Conservation (phyloP, 805 yeast species). For the Saccharomycopsis fodiens region DNA sequence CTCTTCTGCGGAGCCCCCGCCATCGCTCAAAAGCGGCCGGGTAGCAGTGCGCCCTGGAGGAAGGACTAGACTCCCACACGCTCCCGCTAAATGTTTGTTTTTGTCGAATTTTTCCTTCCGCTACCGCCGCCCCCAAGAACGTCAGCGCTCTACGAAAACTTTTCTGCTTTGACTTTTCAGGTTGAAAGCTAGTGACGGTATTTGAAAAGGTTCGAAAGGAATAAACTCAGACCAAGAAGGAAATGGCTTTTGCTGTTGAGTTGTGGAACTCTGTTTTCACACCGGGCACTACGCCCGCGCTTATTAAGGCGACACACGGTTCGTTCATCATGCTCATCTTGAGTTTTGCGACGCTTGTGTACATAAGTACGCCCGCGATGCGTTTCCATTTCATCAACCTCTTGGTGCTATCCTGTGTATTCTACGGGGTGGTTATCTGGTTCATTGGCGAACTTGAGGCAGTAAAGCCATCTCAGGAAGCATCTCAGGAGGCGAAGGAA, state of each 20-base stretch:
- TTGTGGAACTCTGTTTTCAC: slow-evolving; percentile 88
- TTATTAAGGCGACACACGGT: slow-evolving; percentile 80
- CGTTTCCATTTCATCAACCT: slow-evolving; percentile 48
- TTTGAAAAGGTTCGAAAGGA: neutral
- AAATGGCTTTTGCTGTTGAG: slow-evolving; percentile 45
- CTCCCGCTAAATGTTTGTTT: too few relatives aligned
- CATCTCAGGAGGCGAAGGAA: neutral
- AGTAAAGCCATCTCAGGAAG: neutral
- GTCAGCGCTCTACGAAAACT: too few relatives aligned
- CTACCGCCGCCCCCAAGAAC: too few relatives aligned
- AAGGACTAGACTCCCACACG: too few relatives aligned
- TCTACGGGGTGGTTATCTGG: slow-evolving; percentile 86
- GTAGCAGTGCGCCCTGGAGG: too few relatives aligned
- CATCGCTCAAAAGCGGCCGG: neutral
- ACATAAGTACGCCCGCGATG: slow-evolving; percentile 50
- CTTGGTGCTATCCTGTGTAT: slow-evolving; percentile 46
- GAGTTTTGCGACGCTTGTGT: slow-evolving; percentile 51
- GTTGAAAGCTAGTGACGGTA: too few relatives aligned
- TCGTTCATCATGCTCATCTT: slow-evolving; percentile 62
- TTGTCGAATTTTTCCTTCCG: too few relatives aligned
- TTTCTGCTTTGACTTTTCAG: too few relatives aligned
- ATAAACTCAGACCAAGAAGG: too few relatives aligned
- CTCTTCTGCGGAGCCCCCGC: neutral
- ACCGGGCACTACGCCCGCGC: slow-evolving; percentile 89
- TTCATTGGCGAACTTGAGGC: slow-evolving; percentile 57